A percentile compares a stretch with the other conserved stretches of the same genome.
These are phyloP conservation scores for Pestalotiopsis sp. DNA, from an alignment of 2,329 filamentous ascomycete species.

Conservation along the genomic window DNA sequence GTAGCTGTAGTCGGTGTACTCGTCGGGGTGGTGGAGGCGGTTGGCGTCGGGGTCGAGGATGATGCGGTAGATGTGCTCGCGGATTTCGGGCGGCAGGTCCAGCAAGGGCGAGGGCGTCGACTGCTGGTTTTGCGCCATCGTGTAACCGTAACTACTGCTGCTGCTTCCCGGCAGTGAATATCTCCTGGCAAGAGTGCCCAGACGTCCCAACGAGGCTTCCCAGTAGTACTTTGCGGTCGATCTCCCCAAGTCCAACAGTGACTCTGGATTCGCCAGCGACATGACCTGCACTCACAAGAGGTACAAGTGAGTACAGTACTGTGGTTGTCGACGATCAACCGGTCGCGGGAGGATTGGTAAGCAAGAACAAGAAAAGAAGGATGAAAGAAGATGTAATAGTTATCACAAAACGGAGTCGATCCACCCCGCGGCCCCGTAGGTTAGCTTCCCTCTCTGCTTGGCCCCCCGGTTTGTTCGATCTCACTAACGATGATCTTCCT, in stretches of 20 bases:
- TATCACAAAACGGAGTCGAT: not conserved
- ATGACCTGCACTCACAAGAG: not conserved
- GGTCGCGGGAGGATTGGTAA: not conserved
- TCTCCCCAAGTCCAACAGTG: conserved; percentile 1
- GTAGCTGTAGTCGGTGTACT: conserved; percentile 38
- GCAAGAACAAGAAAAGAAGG: not conserved
- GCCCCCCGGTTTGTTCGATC: not conserved
- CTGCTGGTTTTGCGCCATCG: not conserved
- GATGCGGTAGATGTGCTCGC: conserved; percentile 27
- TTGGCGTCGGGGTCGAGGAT: conserved; percentile 28
- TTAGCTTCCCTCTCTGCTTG: not conserved
- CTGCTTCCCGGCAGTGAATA: conserved; percentile 4
- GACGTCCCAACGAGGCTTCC: not conserved
- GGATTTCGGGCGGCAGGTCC: conserved; percentile 26
- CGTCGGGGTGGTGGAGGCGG: conserved; percentile 20
- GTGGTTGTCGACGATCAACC: too few species aligned
- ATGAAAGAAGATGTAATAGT: not conserved
- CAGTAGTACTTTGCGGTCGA: conserved; percentile 6
- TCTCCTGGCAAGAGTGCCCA: conserved; percentile 2
- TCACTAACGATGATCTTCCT: not conserved
- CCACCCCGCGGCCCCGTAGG: not conserved
- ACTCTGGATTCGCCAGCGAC: conserved; percentile 1
- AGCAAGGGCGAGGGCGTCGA: conserved; percentile 16
- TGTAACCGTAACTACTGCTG: not conserved
- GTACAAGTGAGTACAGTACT: not conserved